Percentiles rank a stretch among this genome's conserved stretches.
Evolutionary conservation across 371 early-diverging fungal species (phyloP).

Genomic region (Parasitella parasitica): DNA sequence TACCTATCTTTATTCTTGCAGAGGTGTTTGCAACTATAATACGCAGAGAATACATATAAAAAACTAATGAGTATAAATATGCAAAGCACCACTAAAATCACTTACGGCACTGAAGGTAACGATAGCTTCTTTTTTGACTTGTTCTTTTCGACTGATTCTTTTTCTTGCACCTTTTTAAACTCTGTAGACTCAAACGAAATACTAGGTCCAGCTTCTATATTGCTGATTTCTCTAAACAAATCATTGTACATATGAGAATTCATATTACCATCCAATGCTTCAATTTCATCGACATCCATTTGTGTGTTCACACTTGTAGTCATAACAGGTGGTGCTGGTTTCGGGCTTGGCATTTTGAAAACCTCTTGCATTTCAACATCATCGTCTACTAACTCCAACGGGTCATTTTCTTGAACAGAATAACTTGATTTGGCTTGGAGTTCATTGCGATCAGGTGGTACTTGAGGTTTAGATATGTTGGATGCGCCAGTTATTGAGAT

Average conservation of each 20-base stretch:
- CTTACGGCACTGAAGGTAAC: background rate
- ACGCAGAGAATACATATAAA: background rate
- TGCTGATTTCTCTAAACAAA: background rate
- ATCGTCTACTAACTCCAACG: background rate
- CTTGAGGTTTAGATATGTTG: background rate
- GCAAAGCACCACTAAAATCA: background rate
- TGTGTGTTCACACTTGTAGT: background rate
- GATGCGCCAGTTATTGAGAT: conserved; percentile 1
- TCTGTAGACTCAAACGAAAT: background rate
- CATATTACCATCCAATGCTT: background rate
- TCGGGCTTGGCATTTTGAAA: background rate
- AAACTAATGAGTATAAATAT: background rate
- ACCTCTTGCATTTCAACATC: background rate
- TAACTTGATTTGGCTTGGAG: too few species aligned
- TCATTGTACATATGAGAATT: background rate
- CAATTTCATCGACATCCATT: background rate
- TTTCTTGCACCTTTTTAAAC: background rate
- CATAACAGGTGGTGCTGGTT: background rate
- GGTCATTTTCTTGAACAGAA: background rate
- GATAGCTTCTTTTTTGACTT: background rate
- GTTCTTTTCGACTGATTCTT: background rate
- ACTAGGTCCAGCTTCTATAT: background rate
- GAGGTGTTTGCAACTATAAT: conserved; percentile 36
- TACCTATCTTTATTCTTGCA: conserved; percentile 42
- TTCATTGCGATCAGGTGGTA: background rate